Base-by-base conservation (phyloP, 371 early-diverging fungal genomes). In the Aphelidium insulamus region DNA sequence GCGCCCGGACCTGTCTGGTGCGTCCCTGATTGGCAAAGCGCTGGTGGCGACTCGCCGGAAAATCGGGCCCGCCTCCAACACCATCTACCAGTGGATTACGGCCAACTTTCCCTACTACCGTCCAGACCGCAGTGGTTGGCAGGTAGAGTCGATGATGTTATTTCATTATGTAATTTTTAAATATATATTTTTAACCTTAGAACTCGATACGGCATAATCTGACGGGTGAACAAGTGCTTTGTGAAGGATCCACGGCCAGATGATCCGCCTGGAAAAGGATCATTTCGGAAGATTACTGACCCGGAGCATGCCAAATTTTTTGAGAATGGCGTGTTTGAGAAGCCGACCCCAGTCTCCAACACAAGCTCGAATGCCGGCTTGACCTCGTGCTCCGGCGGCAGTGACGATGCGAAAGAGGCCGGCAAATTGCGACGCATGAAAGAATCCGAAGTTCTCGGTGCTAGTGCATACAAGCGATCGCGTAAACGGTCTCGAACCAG, bases 201-300 rank as follows among this genome's bases (percentile, higher is more conserved):
- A 97, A 94, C 51, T 88, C 88, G 3, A 86, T 97, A 37, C 66
- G 97, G 21, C 97, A 97, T 53, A 92, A 94, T 42, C 54, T 97
- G 8, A 85, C 87, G 3, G n/a, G 59, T 92, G 28, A 92, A 97
- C 57, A 84, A 85, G 48, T 72, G 77, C 4, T 92, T 94, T 52
- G 61, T 82, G 24, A 74, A 84, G 36, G 74, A 85, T 7, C 85
- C 83, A 26, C 64, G 90, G 5, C 68, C 73, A 0, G 63, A 69
- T 41, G 66, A 77, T 17, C 81, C 83, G 39, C 77, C 80, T 3
- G 94, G 94, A 3, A 95, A 95, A 49, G 97, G 97, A 1, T 71
- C 82, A 2, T 88, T 75, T 52, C 91, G 92, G 95, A 61, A 61
- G 0, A 65, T 68, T n/a, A n/a, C n/a, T 25, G 64, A 66, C 16